Evolutionary conservation across 306 rosid genomes (phyloP).

Genomic region (Inga laurina): DNA sequence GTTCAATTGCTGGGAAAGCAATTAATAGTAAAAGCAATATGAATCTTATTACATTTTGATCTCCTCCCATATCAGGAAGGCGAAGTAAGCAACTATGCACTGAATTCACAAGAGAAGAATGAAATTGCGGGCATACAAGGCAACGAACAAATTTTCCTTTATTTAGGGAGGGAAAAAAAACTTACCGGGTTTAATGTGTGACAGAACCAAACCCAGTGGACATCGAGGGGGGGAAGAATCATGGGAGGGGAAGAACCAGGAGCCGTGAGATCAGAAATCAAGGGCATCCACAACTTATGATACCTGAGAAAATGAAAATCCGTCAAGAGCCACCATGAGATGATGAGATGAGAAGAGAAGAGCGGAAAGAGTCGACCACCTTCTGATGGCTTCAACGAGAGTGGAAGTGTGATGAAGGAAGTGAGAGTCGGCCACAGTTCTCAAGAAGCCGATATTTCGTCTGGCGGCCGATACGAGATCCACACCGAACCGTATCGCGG

Average conservation of each 20-base stretch:
- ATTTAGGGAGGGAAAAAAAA: background rate
- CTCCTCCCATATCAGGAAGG: background rate
- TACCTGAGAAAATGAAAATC: conserved; percentile 53
- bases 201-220: conserved; percentile 98
- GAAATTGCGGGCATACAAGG: background rate
- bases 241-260: conserved; percentile 45
- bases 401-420: conserved; percentile 65
- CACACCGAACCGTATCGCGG: conserved; percentile 45
- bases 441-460: conserved; percentile 57
- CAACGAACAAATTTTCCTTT: background rate
- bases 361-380: conserved; percentile 35
- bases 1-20: background rate
- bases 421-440: conserved; percentile 49
- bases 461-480: conserved; percentile 78
- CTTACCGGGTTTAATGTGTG: conserved; percentile 73
- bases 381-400: conserved; percentile 64
- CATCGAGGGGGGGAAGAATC: conserved; percentile 80
- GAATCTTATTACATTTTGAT: background rate
- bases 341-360: conserved; percentile 25
- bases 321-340: conserved; percentile 15
- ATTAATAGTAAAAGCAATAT: background rate
- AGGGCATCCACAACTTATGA: conserved; percentile 87
- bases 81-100: background rate
- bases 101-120: background rate
- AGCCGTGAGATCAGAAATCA: conserved; percentile 73